These are phyloP conservation scores for Holtermanniella nyarrowii DNA, from an alignment of 768 basidiomycete species.

Conservation along the genomic window DNA sequence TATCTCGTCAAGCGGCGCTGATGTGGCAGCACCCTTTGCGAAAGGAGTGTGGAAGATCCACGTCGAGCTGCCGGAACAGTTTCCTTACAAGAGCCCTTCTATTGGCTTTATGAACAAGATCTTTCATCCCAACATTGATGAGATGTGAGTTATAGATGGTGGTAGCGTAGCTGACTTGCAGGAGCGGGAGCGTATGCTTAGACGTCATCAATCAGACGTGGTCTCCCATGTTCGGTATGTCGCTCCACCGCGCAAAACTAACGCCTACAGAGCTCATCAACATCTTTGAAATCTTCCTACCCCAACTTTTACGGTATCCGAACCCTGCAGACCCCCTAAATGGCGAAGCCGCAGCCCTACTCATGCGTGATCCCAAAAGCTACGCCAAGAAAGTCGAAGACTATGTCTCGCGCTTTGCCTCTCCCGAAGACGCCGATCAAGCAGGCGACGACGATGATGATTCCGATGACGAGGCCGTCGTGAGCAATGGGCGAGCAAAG, in stretches of 20 bases:
- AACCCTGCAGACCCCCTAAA: constrained; percentile 98
- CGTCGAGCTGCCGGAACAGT: constrained; percentile 95
- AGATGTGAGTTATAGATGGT: constrained; percentile 58
- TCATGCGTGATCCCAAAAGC: constrained; percentile 94
- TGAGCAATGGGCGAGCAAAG: constrained; percentile 6
- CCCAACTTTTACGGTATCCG: constrained; percentile 91
- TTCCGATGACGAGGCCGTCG: constrained; percentile 45
- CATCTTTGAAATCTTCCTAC: constrained; percentile 96
- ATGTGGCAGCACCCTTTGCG: constrained; percentile 72
- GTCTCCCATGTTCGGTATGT: constrained; percentile 98
- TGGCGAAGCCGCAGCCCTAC: constrained; percentile 90
- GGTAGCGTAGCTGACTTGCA: constrained; percentile 35
- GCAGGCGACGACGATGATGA: constrained; percentile 48
- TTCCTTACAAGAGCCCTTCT: constrained; percentile 96
- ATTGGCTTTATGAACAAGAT: constrained; percentile 99
- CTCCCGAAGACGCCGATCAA: constrained; percentile 76
- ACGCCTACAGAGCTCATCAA: constrained; percentile 81
- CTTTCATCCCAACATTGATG: constrained; percentile 98
- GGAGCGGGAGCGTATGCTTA: constrained; percentile 93
- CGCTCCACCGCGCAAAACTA: not conserved
- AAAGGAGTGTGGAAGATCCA: constrained; percentile 99
- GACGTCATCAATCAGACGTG: constrained; percentile 99
- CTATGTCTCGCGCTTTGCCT: constrained; percentile 91
- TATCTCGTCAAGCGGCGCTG: not conserved
- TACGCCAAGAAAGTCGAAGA: constrained; percentile 94